Evolutionary conservation across 2,329 filamentous ascomycete species (phyloP), one percentile per base, ranked within the genome.

Genomic region (Magnaporthales sp.): DNA sequence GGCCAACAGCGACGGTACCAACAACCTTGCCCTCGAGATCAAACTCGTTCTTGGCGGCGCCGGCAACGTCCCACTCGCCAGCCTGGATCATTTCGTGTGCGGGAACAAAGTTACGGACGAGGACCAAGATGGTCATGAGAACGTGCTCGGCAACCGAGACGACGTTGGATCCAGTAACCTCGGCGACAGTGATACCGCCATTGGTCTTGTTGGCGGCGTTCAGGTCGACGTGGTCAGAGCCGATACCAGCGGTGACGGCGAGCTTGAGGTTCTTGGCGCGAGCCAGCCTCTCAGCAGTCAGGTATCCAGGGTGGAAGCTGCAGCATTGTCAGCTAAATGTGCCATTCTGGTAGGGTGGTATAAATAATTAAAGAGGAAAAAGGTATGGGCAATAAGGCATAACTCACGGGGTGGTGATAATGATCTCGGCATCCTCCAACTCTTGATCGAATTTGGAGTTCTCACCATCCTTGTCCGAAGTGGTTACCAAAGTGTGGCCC

Each of bases 181-280:
- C 95, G 70, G 93, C 93, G 69, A 99, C 95, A 73, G 93, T 99
- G 82, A 98, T 83, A 77, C 95, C 95, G 75, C 94, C 94, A 79
- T 99, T 99, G 82, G 93, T 97, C 84, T 90, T 93, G 90, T 98
- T 98, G 79, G 95, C 95, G 61, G 91, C 93, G 79, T 98, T 89
- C 70, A 98, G 88, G 82, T 99, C 95, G 77, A 99, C 92, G 81
- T 99, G 95, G 83, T 99, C 95, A 65, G 94, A 98, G 72, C 95
- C 95, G 77, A 99, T 97, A 84, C 95, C 95, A 74, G 95, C 95
- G 65, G 95, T 99, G 79, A 99, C 82, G 78, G 94, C 94, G 69
- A 99, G 84, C 89, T 98, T 98, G 75, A 99, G 91, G 68, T 99
- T 98, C 91, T 98, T 98, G 73, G 95, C 95, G 84, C 95, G 96